These are phyloP conservation scores for Stephania yunnanensis DNA, from an alignment of 164 flowering plant genomes.

Conservation along the genomic window DNA sequence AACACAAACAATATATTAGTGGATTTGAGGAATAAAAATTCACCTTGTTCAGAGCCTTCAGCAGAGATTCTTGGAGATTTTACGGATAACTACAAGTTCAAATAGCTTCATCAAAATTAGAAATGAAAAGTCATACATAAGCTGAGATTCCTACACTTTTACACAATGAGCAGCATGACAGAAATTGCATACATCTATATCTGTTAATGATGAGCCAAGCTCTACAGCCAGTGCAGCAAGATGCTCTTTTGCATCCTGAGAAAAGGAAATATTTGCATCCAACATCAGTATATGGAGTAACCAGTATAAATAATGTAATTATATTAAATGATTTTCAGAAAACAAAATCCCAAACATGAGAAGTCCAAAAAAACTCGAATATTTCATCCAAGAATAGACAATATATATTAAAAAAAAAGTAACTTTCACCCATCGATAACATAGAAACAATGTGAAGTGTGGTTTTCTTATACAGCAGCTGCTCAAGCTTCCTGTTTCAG, in stretches of 20 bases:
- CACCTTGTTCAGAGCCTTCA: conserved; percentile 86
- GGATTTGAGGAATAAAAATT: conserved; percentile 20
- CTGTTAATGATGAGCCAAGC: conserved; percentile 79
- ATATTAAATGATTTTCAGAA: neutral
- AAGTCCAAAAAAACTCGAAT: neutral
- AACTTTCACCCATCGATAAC: neutral
- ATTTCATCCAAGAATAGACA: neutral
- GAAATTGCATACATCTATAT: conserved; percentile 64
- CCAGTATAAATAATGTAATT: neutral
- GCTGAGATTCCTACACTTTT: neutral
- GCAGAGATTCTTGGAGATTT: conserved; percentile 43
- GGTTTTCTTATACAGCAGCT: neutral
- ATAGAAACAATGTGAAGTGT: neutral
- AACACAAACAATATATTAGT: conserved; percentile 17
- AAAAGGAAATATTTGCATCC: conserved; percentile 8
- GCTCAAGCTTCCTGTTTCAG: neutral
- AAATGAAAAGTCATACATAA: neutral
- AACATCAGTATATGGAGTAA: conserved; percentile 12
- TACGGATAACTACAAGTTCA: conserved; percentile 56
- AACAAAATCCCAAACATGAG: neutral
- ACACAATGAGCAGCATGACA: neutral
- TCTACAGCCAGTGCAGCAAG: conserved; percentile 90
- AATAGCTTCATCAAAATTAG: conserved; percentile 15
- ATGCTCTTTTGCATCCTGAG: conserved; percentile 97
- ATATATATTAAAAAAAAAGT: neutral